Percentiles rank a stretch among this genome's conserved stretches.
Evolutionary conservation across 176 grass and related monocot genomes (phyloP).

Genomic region (Leersia perrieri): DNA sequence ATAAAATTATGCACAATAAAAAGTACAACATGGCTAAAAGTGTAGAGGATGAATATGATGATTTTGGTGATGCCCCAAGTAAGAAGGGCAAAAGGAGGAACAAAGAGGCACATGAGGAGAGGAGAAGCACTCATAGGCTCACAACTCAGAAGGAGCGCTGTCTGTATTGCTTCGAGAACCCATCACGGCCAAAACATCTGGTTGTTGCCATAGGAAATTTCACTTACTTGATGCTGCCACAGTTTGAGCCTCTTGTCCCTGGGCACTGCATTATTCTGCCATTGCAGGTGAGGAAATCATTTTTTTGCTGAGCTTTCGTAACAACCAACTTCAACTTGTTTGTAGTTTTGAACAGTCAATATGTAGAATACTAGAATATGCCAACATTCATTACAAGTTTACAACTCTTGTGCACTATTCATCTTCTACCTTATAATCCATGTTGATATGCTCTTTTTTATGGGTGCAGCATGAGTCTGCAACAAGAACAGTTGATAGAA

Average conservation of each 20-base stretch:
- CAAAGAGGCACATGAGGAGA: slow-evolving; percentile 42
- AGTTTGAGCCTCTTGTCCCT: slow-evolving; percentile 67
- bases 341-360: neutral
- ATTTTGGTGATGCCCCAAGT: slow-evolving; percentile 75
- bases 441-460: slow-evolving; percentile 19
- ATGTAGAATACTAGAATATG: neutral
- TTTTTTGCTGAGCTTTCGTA: slow-evolving; percentile 6
- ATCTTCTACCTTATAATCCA: slow-evolving; percentile 8
- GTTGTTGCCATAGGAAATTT: slow-evolving; percentile 93
- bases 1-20: slow-evolving; percentile 79
- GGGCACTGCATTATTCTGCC: slow-evolving; percentile 92
- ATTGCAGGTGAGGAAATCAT: slow-evolving; percentile 60
- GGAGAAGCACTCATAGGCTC: slow-evolving; percentile 37
- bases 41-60: slow-evolving; percentile 93
- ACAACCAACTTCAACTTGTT: neutral
- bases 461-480: slow-evolving; percentile 72
- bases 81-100: slow-evolving; percentile 71
- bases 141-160: slow-evolving; percentile 85
- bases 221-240: slow-evolving; percentile 88
- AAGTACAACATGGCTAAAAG: slow-evolving; percentile 65
- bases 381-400: neutral
- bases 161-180: slow-evolving; percentile 91
- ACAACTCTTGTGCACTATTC: neutral
- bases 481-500: slow-evolving; percentile 83
- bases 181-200: slow-evolving; percentile 94